Evolutionary conservation across 2,329 filamentous ascomycete genomes (phyloP).

Genomic region (Diaporthe batatas): DNA sequence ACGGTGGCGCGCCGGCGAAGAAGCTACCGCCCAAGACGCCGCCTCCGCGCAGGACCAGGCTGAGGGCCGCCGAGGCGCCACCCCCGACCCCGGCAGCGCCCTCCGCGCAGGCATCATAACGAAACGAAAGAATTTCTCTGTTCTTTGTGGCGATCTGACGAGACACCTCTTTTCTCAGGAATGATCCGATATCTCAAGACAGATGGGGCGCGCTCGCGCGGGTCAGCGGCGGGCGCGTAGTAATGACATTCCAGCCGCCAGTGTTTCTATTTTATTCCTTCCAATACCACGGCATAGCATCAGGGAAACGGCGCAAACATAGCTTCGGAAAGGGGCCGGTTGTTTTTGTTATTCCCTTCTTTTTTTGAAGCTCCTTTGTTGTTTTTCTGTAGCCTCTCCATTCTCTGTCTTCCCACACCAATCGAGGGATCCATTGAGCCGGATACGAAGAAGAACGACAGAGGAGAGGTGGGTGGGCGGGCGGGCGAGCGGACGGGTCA

Average conservation of each 20-base stretch:
- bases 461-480: background rate
- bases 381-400: background rate
- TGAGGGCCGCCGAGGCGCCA: conserved; percentile 36
- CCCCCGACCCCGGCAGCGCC: conserved; percentile 26
- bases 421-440: background rate
- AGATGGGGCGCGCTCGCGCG: no score
- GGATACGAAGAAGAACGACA: background rate
- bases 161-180: background rate
- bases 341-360: conserved; percentile 1
- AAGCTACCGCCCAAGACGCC: conserved; percentile 42
- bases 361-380: background rate
- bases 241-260: background rate
- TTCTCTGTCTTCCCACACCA: background rate
- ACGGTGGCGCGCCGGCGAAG: conserved; percentile 24
- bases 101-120: conserved; percentile 19
- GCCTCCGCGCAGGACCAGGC: conserved; percentile 41
- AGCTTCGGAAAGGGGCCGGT: conserved; percentile 13
- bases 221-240: background rate
- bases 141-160: background rate
- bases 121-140: background rate
- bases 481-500: background rate
- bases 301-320: conserved; percentile 27
- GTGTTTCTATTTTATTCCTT: background rate
- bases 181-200: background rate
- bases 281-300: conserved; percentile 31